Conservation (phyloP, 1,139 yeast species). For the Kluyveromyces sp. region DNA sequence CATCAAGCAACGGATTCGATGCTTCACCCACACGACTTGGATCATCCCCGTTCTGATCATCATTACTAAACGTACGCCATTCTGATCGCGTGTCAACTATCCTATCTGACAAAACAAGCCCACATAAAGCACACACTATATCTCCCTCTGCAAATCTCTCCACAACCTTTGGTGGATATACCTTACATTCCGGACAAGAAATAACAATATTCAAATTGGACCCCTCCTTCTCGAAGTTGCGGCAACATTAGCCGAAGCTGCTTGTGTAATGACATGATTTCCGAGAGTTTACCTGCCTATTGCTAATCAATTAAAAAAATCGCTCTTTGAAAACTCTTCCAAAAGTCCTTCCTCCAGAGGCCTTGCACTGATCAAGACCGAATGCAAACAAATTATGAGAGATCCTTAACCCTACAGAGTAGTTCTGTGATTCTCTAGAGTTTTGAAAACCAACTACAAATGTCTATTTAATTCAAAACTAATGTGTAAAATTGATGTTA, state of each 20-base stretch:
- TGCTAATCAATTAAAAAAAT: neutral
- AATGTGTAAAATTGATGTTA: too few relatives aligned
- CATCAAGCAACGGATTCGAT: constrained; percentile 86
- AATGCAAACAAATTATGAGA: too few relatives aligned
- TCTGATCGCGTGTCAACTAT: constrained; percentile 94
- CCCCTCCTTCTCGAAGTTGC: constrained; percentile 34
- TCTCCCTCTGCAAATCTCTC: constrained; percentile 97
- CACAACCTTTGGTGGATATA: constrained; percentile 88
- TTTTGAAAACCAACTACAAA: too few relatives aligned
- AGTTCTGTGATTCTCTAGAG: too few relatives aligned
- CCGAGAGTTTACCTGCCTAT: neutral
- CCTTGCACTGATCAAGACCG: too few relatives aligned
- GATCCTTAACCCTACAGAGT: too few relatives aligned
- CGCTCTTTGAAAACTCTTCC: too few relatives aligned
- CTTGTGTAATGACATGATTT: constrained; percentile 16
- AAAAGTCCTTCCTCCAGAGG: too few relatives aligned
- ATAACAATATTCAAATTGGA: constrained; percentile 78
- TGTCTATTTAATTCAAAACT: too few relatives aligned
- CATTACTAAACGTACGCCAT: constrained; percentile 97
- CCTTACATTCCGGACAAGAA: constrained; percentile 94
- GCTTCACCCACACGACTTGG: constrained; percentile 99
- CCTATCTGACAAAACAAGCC: constrained; percentile 83
- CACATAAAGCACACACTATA: constrained; percentile 95
- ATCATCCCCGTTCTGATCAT: constrained; percentile 96
- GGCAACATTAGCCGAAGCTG: constrained; percentile 19